Conservation (phyloP, 495 filamentous ascomycete species). For the Copromyces sp. region DNA sequence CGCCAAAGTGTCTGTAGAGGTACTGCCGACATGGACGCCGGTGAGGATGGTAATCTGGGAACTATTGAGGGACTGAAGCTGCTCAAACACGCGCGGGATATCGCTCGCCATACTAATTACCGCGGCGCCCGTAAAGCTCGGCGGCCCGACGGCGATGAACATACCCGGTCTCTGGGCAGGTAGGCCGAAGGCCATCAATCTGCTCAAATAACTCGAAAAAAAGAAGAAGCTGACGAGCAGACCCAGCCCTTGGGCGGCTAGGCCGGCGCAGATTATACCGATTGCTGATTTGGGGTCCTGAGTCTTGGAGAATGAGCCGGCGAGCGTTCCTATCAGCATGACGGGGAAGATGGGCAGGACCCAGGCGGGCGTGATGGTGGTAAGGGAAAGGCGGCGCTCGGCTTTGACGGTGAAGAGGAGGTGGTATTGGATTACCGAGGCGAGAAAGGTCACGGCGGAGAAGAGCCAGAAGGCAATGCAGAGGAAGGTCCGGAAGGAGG, state of each 20-base stretch:
- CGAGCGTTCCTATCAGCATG: slow-evolving; percentile 43
- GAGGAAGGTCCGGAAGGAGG: slow-evolving; percentile 32
- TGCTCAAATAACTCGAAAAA: slow-evolving; percentile 46
- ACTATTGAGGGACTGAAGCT: background rate
- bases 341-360: slow-evolving; percentile 47
- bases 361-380: slow-evolving; percentile 44
- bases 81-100: slow-evolving; percentile 16
- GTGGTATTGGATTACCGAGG: slow-evolving; percentile 41
- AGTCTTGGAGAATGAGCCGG: slow-evolving; percentile 25
- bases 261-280: slow-evolving; percentile 37
- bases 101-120: slow-evolving; percentile 53
- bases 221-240: slow-evolving; percentile 40
- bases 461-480: slow-evolving; percentile 46
- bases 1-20: slow-evolving; percentile 11
- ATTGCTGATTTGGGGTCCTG: slow-evolving; percentile 30
- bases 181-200: slow-evolving; percentile 51
- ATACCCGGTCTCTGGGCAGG: slow-evolving; percentile 48
- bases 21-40: background rate
- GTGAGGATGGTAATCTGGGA: background rate
- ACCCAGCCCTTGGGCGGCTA: slow-evolving; percentile 44
- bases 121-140: slow-evolving; percentile 59
- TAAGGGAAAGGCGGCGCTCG: slow-evolving; percentile 23
- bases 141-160: slow-evolving; percentile 63
- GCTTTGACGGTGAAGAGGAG: slow-evolving; percentile 38
- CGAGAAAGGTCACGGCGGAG: slow-evolving; percentile 27